A percentile compares a stretch with the other conserved stretches of the same genome.
Conservation (phyloP, 208 protist species). For the Borovskyia barvae region DNA sequence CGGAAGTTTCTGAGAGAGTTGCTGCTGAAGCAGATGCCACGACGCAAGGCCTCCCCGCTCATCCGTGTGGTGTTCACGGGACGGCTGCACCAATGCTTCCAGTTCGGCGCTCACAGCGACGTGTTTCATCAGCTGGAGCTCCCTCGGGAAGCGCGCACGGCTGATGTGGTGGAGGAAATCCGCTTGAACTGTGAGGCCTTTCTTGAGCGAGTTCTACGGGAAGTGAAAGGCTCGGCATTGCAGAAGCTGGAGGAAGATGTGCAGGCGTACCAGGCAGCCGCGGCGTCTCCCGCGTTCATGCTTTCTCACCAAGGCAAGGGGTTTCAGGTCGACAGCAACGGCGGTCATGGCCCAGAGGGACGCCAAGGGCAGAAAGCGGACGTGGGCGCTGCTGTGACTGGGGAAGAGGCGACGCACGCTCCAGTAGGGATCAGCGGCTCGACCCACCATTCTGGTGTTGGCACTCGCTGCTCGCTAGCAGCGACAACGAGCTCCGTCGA, state of each 20-base stretch:
- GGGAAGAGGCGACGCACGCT: too few species aligned
- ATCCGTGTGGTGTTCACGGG: constrained; percentile 77
- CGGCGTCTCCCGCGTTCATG: background rate
- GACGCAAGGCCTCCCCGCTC: constrained; percentile 61
- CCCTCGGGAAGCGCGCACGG: constrained; percentile 34
- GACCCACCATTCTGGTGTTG: too few species aligned
- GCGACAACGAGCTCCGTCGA: too few species aligned
- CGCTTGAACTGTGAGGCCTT: constrained; percentile 71
- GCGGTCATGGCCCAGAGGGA: too few species aligned
- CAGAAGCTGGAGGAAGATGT: constrained; percentile 21
- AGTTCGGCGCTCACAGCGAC: constrained; percentile 47
- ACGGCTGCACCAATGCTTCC: constrained; percentile 44
- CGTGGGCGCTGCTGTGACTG: too few species aligned
- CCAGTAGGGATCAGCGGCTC: too few species aligned
- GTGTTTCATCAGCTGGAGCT: constrained; percentile 75
- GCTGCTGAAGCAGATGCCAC: constrained; percentile 60
- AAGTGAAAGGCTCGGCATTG: constrained; percentile 29
- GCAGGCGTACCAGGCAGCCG: constrained; percentile 10
- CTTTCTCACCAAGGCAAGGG: too few species aligned
- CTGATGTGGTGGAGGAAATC: constrained; percentile 58
- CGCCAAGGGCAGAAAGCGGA: too few species aligned
- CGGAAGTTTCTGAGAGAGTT: constrained; percentile 75
- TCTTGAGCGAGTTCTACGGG: constrained; percentile 46
- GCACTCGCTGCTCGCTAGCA: too few species aligned
- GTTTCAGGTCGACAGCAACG: too few species aligned